A percentile compares a stretch with the other conserved stretches of the same genome.
Conservation (phyloP, 257 asterid genomes). For the Fraxinus cuspidata region DNA sequence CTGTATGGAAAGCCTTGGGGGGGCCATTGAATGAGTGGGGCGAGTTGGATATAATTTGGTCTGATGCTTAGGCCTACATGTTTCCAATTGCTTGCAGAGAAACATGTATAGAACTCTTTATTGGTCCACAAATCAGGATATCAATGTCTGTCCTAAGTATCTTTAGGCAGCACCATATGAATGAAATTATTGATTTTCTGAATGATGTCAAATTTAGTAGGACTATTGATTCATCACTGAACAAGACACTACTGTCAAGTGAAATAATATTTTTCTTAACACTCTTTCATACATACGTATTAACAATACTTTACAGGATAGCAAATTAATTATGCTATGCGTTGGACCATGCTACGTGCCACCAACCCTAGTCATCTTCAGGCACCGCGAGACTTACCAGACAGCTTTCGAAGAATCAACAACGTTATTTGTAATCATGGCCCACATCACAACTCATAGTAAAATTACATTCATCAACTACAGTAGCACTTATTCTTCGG, state of each 20-base stretch:
- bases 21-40: slow-evolving; percentile 23
- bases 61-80: neutral
- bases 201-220: neutral
- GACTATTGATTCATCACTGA: neutral
- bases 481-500: slow-evolving; percentile 27
- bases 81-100: neutral
- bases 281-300: neutral
- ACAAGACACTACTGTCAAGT: neutral
- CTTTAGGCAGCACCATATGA: neutral
- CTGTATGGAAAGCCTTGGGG: slow-evolving; percentile 33
- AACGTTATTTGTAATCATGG: slow-evolving; percentile 39
- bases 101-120: neutral
- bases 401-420: slow-evolving; percentile 49
- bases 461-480: slow-evolving; percentile 35
- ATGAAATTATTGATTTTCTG: neutral
- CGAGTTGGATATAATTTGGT: slow-evolving; percentile 14
- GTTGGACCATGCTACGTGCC: slow-evolving; percentile 30
- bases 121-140: neutral
- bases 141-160: neutral
- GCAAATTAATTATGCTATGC: neutral
- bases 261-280: neutral
- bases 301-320: neutral
- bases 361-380: slow-evolving; percentile 29
- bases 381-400: slow-evolving; percentile 42
- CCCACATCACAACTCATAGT: slow-evolving; percentile 29